Evolutionary conservation across 176 grass and related monocot genomes (phyloP), one percentile per base, ranked within the genome.

Genomic region (Carex parvula): DNA sequence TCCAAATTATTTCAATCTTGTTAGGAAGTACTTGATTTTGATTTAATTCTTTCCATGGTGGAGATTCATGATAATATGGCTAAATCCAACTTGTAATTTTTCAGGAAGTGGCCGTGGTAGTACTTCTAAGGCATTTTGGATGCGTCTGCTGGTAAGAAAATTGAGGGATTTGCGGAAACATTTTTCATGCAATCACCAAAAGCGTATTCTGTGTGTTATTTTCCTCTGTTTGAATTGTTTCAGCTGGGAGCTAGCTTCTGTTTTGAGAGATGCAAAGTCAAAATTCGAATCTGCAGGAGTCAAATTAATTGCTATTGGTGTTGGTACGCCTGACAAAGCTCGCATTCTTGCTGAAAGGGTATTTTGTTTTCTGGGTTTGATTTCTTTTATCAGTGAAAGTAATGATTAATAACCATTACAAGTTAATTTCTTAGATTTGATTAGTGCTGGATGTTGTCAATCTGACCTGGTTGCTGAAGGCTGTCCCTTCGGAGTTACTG

Each of bases 201-300:
- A 24, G 17, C 16, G 70, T 54, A 56, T 32, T 55, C 16, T 26
- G 3, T 24, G 1, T 39, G 6, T 14, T 69, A 15, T 39, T 79
- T 58, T 35, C 32, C 29, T 35, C 35, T 77, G 83, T 20, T 22
- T 92, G 52, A 87, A 26, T 20, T 69, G n/a, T 72, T 13, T 54
- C 73, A 94, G 92, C 66, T 97, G 94, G 94, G 94, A 97, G 84
- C 77, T 97, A 76, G 94, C 94, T 18, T 97, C 94, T 52, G 90
- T 92, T 70, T 77, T 91, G 66, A 92, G 85, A 84, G 92, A 97
- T 24, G 83, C 94, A 85, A 89, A 90, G 61, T 26, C 37, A 50
- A 85, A 24, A 80, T 97, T 97, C 75, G 88, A 98, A 3, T 87
- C 91, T 0, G 87, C 82, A 2, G 95, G 92, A 32, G 86, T 88